phyloP scores from a whole-genome alignment of 1,139 yeast genomes.

The Debaryomycetaceae sp. region DNA sequence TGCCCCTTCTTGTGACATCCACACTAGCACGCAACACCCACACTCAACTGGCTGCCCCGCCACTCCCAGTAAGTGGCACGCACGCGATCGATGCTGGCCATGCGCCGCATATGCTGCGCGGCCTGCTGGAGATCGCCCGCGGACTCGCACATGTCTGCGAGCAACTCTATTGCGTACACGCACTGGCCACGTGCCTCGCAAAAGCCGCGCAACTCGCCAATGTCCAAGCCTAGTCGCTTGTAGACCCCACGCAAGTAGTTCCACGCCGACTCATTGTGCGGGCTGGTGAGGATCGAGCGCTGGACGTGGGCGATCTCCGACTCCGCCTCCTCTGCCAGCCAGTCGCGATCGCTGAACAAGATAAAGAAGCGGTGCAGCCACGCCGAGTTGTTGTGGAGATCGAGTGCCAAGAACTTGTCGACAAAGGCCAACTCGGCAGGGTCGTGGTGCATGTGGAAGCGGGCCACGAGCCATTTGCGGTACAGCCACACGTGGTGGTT shows the following conservation, averaged over 20 bases:
- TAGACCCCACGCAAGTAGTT: neutral
- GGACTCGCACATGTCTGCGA: too few relatives aligned
- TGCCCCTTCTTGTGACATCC: too few relatives aligned
- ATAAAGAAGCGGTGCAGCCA: constrained; percentile 82
- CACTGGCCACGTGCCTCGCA: too few relatives aligned
- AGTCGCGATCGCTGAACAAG: constrained; percentile 15
- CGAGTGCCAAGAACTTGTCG: constrained; percentile 40
- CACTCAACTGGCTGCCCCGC: too few relatives aligned
- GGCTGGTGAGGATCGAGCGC: too few relatives aligned
- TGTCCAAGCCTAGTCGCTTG: neutral
- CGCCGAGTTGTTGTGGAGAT: constrained; percentile 82
- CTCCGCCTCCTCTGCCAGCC: constrained; percentile 7
- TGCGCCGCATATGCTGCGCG: too few relatives aligned
- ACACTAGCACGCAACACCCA: too few relatives aligned
- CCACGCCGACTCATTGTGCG: constrained; percentile 4
- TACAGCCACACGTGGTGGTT: constrained; percentile 97
- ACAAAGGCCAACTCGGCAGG: constrained; percentile 44
- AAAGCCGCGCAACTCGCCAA: constrained; percentile 10
- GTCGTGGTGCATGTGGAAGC: constrained; percentile 35
- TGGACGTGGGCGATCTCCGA: too few relatives aligned
- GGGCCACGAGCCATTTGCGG: constrained; percentile 64
- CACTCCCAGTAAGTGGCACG: too few relatives aligned
- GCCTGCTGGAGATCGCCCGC: too few relatives aligned
- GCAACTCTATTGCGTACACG: too few relatives aligned
- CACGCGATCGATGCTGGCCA: too few relatives aligned